Base-by-base conservation (phyloP, 176 grass and related monocot species). In the Guadua angustifolia region DNA sequence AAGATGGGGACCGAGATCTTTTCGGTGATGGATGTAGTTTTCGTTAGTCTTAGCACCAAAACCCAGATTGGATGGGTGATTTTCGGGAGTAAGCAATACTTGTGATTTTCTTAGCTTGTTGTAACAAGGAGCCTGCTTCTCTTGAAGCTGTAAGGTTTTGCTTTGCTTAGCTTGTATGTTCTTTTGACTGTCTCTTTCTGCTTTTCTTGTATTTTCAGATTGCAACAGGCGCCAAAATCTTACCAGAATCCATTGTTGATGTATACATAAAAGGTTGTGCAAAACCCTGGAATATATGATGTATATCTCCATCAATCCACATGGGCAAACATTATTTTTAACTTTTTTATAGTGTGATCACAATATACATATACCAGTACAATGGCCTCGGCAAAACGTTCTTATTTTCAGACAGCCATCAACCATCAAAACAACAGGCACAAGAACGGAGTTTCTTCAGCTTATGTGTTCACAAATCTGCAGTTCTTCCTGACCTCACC, bases 401-500 rank as follows among this genome's bases (percentile, higher is more conserved):
- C 9, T 76, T 87, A 83, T 87, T 79, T 61, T 50, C 33, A 8
- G 77, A 83, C 59, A 5, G 71, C 57, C 72, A 22, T 36, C 35
- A 75, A 63, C n/a, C 77, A 36, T 77, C 69, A 66, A 77, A 70
- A 80, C 50, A 83, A 71, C 73, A 74, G 14, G 25, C 32, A 45
- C 59, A 81, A 57, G 70, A 61, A 70, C 71, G 29, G 55, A 43
- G 18, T 79, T 40, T 59, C 44, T 52, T 38, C n/a, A 53, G 42
- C 73, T 74, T 81, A 97, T 77, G 86, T 94, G 89, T 99, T 99
- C 60, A 99, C 83, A 60, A 95, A 95, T 92, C 96, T 95, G 93
- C 93, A 95, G 73, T 75, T 92, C 86, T 94, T 99, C 86, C 93
- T 89, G 60, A 99, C 93, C 74, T 95, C 96, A 6, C 96, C 93